Evolutionary conservation across 805 yeast species (phyloP).

Genomic region (Lachancea thermotolerans): DNA sequence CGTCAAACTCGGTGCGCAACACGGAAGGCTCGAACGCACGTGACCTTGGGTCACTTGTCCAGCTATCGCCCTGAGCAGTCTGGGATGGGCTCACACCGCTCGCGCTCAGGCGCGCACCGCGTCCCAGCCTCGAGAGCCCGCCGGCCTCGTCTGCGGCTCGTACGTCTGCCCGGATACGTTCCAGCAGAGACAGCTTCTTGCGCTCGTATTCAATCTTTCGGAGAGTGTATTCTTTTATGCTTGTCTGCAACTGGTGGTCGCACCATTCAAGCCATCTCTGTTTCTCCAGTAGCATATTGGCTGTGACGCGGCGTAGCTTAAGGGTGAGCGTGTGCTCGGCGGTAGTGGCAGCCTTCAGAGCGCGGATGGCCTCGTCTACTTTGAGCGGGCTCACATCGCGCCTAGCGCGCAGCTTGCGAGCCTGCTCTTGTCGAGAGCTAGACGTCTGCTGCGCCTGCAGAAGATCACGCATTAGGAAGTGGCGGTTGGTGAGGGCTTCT

Average conservation of each 20-base stretch:
- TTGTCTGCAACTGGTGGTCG: constrained; percentile 46
- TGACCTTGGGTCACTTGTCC: constrained; percentile 49
- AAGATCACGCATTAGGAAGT: constrained; percentile 84
- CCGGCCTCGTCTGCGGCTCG: constrained; percentile 70
- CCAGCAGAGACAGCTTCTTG: constrained; percentile 67
- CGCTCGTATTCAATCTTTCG: constrained; percentile 82
- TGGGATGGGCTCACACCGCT: constrained; percentile 33
- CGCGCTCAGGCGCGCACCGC: constrained; percentile 28
- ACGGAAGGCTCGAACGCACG: constrained; percentile 16
- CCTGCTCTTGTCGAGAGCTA: constrained; percentile 60
- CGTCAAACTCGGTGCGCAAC: constrained; percentile 24
- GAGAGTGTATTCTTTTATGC: constrained; percentile 54
- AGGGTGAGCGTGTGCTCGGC: constrained; percentile 69
- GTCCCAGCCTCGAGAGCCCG: constrained; percentile 75
- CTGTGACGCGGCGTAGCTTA: constrained; percentile 75
- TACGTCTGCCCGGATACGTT: constrained; percentile 61
- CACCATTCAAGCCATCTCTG: constrained; percentile 44
- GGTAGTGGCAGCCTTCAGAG: constrained; percentile 70
- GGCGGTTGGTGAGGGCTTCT: constrained; percentile 89
- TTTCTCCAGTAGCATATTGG: constrained; percentile 75
- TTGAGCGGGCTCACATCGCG: constrained; percentile 76
- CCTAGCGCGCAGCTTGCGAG: constrained; percentile 62
- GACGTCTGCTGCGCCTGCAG: constrained; percentile 71
- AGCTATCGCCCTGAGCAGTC: constrained; percentile 45
- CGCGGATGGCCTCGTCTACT: constrained; percentile 82